Evolutionary conservation across 73 alveolate genomes (phyloP).

Genomic region (Tetrahymena elliotti): DNA sequence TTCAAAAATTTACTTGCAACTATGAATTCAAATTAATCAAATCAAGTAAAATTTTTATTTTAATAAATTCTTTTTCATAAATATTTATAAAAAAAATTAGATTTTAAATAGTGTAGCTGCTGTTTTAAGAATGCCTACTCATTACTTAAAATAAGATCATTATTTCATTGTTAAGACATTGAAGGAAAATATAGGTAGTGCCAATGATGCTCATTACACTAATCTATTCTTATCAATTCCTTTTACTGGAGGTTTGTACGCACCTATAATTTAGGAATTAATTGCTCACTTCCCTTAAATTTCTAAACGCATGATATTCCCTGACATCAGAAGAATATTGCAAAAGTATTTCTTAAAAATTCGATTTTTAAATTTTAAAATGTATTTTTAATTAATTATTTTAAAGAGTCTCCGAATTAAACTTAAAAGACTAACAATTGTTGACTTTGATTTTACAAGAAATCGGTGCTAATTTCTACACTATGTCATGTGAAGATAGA

Average conservation of each 20-base stretch:
- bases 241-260: neutral
- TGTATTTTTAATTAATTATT: too few species aligned
- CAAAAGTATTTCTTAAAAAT: neutral
- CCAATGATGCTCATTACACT: neutral
- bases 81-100: neutral
- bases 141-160: neutral
- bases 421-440: neutral
- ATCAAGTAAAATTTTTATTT: neutral
- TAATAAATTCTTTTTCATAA: neutral
- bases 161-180: neutral
- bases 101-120: neutral
- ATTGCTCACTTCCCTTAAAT: neutral
- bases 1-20: neutral
- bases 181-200: neutral
- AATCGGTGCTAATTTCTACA: neutral
- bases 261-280: neutral
- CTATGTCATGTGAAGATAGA: neutral
- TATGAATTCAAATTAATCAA: neutral
- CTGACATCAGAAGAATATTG: neutral
- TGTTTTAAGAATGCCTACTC: neutral
- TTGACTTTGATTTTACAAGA: neutral
- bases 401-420: neutral
- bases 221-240: neutral
- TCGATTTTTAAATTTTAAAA: too few species aligned
- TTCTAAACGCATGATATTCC: neutral